phyloP scores from a whole-genome alignment of 225 moss, liverwort and hornwort species.

The Antitrichia curtipendula region DNA sequence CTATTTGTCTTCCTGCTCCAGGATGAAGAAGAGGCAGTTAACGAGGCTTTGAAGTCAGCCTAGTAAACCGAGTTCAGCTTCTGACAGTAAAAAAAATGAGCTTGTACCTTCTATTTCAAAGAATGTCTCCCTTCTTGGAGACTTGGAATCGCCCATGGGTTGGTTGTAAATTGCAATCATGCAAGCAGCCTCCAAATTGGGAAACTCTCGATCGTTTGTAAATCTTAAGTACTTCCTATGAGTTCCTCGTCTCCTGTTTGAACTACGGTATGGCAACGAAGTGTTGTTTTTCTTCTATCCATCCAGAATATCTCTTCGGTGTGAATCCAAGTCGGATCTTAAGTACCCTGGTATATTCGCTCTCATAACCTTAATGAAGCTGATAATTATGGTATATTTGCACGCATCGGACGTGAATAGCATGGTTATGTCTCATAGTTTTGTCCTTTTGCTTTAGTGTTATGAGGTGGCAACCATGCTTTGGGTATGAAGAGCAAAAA shows the following conservation, averaged over 20 bases:
- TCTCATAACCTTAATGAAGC: neutral
- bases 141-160: neutral
- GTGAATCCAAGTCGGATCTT: no score
- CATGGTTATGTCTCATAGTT: neutral
- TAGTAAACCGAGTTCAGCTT: conserved; percentile 12
- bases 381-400: neutral
- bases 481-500: neutral
- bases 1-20: neutral
- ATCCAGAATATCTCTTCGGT: no score
- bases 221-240: neutral
- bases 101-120: neutral
- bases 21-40: conserved; percentile 94
- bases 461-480: neutral
- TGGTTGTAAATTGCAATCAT: neutral
- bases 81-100: neutral
- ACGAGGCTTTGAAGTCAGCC: conserved; percentile 65
- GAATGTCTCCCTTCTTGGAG: neutral
- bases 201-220: neutral
- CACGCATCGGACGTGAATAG: neutral
- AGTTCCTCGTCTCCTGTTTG: neutral
- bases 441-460: neutral
- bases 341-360: neutral
- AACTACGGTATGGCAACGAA: neutral
- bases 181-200: neutral
- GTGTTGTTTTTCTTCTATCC: neutral